Evolutionary conservation across 345 rosid species (phyloP), one percentile per base, ranked within the genome.

Genomic region (Arabidopsis arenosa): DNA sequence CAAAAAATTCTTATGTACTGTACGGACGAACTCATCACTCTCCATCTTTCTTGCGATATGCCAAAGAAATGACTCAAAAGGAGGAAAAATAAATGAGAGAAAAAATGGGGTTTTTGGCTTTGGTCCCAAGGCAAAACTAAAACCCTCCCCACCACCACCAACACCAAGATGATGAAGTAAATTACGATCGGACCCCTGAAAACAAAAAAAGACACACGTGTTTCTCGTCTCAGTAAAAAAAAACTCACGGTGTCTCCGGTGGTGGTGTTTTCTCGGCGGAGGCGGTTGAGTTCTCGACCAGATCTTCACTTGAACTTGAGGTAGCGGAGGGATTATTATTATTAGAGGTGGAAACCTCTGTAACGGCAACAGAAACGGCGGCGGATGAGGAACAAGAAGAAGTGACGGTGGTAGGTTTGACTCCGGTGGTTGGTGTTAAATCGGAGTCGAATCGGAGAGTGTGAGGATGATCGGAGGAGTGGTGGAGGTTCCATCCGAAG

Each of bases 191-290:
- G 78, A 76, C 74, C 82, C 84, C 70, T 70, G 54, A 32, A 26
- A 66, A 56, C 7, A 39, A 30, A 10, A 61, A 10, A 56, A 18
- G 32, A 53, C 15, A 26, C 77, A 68, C 75, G 72, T 74, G 57
- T 74, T 68, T 66, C 68, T 78, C 49, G 81, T 60, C 62, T 32
- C 39, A 66, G 7, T 51, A 9, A 14, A 15, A 17, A n/a, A 21
- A 48, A 70, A 88, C 97, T 93, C 96, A 93, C 98, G 97, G 91
- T 85, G 80, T 87, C 88, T 93, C 93, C 41, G 87, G 88, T 76
- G 86, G 88, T 76, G 86, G 83, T 65, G 68, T 57, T 71, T 81
- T 91, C 4, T 77, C 86, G 78, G 82, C 94, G 77, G 90, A 88
- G 73, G 85, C 86, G 75, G 91, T 81, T 1, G 96, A 93, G 82